A percentile compares a stretch with the other conserved stretches of the same genome.
These are phyloP conservation scores for Paramecium sonneborni DNA, from an alignment of 73 alveolate genomes.

Conservation along the genomic window DNA sequence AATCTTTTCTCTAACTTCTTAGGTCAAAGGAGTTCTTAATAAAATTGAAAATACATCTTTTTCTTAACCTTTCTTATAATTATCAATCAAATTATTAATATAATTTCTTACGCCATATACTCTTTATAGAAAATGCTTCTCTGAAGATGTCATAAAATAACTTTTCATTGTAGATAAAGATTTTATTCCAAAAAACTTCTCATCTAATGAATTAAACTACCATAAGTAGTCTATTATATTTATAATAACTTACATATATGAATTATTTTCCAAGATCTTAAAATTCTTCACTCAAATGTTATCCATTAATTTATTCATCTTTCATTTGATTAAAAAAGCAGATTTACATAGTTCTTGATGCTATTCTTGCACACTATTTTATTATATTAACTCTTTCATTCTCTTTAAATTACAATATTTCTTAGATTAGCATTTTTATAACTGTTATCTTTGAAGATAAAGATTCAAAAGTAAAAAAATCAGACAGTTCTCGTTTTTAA, in stretches of 20 bases:
- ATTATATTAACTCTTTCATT: background rate
- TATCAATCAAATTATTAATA: background rate
- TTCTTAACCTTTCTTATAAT: background rate
- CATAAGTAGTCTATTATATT: background rate
- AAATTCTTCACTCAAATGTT: background rate
- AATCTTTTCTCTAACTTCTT: background rate
- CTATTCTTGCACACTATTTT: background rate
- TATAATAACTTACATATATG: background rate
- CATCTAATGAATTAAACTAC: background rate
- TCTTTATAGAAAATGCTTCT: background rate
- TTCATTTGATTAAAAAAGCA: background rate
- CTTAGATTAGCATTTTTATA: background rate
- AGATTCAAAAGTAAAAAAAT: conserved; percentile 3
- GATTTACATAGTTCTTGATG: background rate
- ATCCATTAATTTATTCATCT: background rate
- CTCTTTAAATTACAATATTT: background rate
- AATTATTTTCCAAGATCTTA: background rate
- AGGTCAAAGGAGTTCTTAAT: background rate
- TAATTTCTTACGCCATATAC: background rate
- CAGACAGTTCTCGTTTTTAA: background rate
- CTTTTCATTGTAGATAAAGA: background rate
- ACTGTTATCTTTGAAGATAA: background rate
- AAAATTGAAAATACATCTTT: conserved; percentile 9
- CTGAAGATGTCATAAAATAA: background rate
- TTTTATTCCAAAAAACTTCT: conserved; percentile 17